Base-by-base conservation (phyloP, 345 rosid genomes). In the Geranium brycei region DNA sequence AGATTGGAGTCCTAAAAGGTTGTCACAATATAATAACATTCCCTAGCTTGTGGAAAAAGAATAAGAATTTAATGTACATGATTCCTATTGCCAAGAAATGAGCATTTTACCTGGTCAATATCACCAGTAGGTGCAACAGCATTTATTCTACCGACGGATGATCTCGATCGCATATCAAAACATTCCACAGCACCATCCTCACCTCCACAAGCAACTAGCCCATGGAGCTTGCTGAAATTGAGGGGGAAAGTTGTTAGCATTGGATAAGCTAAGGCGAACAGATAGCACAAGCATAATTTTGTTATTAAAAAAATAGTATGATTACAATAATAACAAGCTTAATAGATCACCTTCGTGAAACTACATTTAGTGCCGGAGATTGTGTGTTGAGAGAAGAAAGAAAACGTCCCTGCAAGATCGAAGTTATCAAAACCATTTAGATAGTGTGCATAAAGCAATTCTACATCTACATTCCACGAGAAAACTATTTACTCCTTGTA, bases 141-240 rank as follows among this genome's bases (percentile, higher is more conserved):
- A 66, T 85, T 79, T 57, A 89, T 85, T 77, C 99, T 85, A 65
- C 87, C 97, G 79, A 84, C 77, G 7, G 97, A 82, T 71, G 92
- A 76, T 80, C 78, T 88, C 73, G 71, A 77, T 72, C 99, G 88
- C 87, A 69, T 79, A 77, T 93, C 99, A 57, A 93, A 93, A 77
- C 96, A 87, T 76, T 90, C 97, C 2, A 90, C 81, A 62, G 87
- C 91, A 77, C 99, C 99, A 79, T 90, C 99, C 71, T 90, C 99
- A 57, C 99, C 97, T 35, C 99, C 99, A 80, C 96, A 90, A 68
- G 92, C 99, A 75, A 93, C 85, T 66, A 93, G 71, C 59, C 99
- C 99, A 71, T 93, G 99, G 61, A 86, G 64, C 68, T 85, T 83
- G 73, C 99, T 90, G 69, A 78, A 70, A 68, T 79, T 75, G 18